A percentile compares a stretch with the other conserved stretches of the same genome.
Conservation (phyloP, 768 basidiomycete species). For the Chalciporus pseudorubinellus region DNA sequence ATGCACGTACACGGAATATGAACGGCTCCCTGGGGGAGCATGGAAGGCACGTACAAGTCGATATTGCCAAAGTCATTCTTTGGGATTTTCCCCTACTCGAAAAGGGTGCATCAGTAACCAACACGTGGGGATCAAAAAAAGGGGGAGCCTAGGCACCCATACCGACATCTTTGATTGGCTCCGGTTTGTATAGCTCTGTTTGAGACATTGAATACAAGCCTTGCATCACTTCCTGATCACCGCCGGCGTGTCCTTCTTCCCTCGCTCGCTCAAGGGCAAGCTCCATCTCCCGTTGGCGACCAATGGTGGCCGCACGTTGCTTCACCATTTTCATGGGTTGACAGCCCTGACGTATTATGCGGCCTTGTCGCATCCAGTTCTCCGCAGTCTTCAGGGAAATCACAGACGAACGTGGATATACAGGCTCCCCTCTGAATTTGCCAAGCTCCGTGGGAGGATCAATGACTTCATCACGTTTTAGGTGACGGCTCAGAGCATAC, state of each 20-base stretch:
- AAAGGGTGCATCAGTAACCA: slow-evolving; percentile 12
- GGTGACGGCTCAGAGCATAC: slow-evolving; percentile 82
- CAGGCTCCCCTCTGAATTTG: slow-evolving; percentile 89
- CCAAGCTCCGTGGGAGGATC: slow-evolving; percentile 81
- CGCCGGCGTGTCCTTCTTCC: slow-evolving; percentile 36
- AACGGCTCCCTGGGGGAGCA: slow-evolving; percentile 85
- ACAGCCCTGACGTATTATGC: slow-evolving; percentile 64
- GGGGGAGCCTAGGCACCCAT: slow-evolving; percentile 42
- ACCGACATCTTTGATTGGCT: slow-evolving; percentile 83
- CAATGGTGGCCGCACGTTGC: slow-evolving; percentile 76
- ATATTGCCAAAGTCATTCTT: slow-evolving; percentile 98
- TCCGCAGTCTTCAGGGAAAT: slow-evolving; percentile 87
- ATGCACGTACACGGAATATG: slow-evolving; percentile 84
- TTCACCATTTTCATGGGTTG: slow-evolving; percentile 92
- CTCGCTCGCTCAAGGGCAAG: slow-evolving; percentile 43
- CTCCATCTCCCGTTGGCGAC: slow-evolving; percentile 71
- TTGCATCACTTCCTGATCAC: slow-evolving; percentile 68
- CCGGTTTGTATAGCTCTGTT: slow-evolving; percentile 77
- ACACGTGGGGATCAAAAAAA: not conserved
- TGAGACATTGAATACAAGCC: slow-evolving; percentile 83
- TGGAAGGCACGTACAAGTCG: slow-evolving; percentile 91
- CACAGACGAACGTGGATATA: slow-evolving; percentile 83
- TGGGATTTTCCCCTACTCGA: slow-evolving; percentile 78
- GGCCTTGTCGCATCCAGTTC: slow-evolving; percentile 91
- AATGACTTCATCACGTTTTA: slow-evolving; percentile 85